A percentile compares a stretch with the other conserved stretches of the same genome.
Evolutionary conservation across 805 yeast genomes (phyloP).

Genomic region (Yarrowia sp.): DNA sequence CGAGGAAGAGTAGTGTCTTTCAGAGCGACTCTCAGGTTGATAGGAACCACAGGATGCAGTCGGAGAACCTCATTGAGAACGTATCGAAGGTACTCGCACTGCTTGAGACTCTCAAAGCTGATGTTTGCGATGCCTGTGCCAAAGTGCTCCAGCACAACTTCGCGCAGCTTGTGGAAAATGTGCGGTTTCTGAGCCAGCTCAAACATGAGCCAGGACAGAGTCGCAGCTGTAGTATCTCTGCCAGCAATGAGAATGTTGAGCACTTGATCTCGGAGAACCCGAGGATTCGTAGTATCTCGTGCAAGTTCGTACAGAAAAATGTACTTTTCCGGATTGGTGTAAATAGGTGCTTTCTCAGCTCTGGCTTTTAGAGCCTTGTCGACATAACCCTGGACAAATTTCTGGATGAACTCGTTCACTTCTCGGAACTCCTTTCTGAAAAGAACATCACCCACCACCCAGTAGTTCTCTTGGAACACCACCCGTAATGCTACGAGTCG

Average conservation of each 20-base stretch:
- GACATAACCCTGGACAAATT: conserved; percentile 45
- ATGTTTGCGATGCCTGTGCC: conserved; percentile 37
- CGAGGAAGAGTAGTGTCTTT: conserved; percentile 49
- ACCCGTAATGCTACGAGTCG: conserved; percentile 28
- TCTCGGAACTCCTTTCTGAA: conserved; percentile 34
- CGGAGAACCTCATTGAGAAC: conserved; percentile 51
- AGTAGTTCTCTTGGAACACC: conserved; percentile 31
- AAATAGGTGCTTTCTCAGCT: conserved; percentile 29
- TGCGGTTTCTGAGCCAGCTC: conserved; percentile 45
- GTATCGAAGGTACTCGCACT: conserved; percentile 47
- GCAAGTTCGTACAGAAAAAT: conserved; percentile 50
- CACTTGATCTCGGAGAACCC: conserved; percentile 48
- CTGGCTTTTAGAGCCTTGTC: conserved; percentile 39
- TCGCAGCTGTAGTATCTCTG: conserved; percentile 55
- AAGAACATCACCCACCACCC: conserved; percentile 34
- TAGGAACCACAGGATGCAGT: conserved; percentile 52
- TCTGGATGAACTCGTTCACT: conserved; percentile 32
- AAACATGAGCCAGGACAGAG: conserved; percentile 46
- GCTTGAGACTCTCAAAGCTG: conserved; percentile 50
- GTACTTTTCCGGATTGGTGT: conserved; percentile 40
- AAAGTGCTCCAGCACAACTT: conserved; percentile 42
- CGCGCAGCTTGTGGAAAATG: conserved; percentile 40
- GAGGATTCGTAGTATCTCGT: conserved; percentile 49
- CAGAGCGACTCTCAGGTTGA: conserved; percentile 47
- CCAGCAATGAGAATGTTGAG: conserved; percentile 37